Percentiles rank a stretch among this genome's conserved stretches.
Evolutionary conservation across 2,329 filamentous ascomycete species (phyloP).

Genomic region (Chalaropsis ovoidea): DNA sequence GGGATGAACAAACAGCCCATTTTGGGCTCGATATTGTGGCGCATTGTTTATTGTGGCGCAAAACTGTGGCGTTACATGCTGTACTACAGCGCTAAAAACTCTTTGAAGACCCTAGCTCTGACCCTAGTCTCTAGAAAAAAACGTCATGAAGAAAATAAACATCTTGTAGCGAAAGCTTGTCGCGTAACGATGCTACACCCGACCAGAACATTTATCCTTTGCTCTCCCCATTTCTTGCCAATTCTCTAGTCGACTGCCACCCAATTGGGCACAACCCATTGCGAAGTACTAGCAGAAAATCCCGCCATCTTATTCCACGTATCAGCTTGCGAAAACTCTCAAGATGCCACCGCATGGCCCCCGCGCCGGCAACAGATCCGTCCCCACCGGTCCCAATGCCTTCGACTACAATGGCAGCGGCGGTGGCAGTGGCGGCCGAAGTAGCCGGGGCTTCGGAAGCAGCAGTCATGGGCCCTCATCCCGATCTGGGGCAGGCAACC

Average conservation of each 20-base stretch:
- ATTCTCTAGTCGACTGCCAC: neutral
- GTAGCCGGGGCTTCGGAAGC: constrained; percentile 12
- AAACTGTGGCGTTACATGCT: neutral
- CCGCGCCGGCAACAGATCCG: constrained; percentile 14
- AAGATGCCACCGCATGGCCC: constrained; percentile 15
- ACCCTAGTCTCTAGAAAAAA: neutral
- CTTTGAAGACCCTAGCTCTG: neutral
- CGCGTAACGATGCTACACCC: neutral
- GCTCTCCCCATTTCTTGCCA: neutral
- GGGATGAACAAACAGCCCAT: neutral
- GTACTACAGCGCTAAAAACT: neutral
- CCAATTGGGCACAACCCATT: neutral
- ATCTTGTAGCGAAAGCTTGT: neutral
- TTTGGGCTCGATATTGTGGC: neutral
- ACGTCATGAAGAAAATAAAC: constrained; percentile 1
- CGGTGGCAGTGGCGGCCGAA: constrained; percentile 10
- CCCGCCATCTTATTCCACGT: neutral
- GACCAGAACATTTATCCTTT: neutral
- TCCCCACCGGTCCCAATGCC: constrained; percentile 14
- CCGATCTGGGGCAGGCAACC: neutral
- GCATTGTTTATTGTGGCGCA: neutral
- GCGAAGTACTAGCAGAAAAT: neutral
- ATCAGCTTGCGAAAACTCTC: neutral
- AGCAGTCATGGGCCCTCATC: neutral
- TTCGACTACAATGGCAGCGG: constrained; percentile 8